phyloP scores from a whole-genome alignment of 2,329 filamentous ascomycete genomes.

The Colletotrichum sp. region DNA sequence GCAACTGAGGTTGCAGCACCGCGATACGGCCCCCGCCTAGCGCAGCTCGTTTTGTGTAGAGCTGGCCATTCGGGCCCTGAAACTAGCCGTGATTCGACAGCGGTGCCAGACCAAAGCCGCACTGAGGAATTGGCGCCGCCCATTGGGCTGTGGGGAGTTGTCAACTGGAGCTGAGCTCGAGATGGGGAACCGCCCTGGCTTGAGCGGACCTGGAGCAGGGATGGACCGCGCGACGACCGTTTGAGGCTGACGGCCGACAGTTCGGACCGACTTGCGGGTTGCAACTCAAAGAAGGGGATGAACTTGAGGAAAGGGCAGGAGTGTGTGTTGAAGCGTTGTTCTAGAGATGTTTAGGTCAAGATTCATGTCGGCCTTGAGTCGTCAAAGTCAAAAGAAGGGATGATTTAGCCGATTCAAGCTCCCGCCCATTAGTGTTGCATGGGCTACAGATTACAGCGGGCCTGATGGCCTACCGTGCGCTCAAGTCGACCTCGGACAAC shows the following conservation, averaged over 20 bases:
- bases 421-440: not conserved
- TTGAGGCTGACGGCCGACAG: not conserved
- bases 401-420: not conserved
- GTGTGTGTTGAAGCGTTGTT: not conserved
- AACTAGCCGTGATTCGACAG: constrained; percentile 10
- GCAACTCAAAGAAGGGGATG: not conserved
- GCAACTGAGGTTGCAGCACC: not conserved
- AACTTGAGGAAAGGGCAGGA: not conserved
- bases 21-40: not conserved
- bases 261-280: not conserved
- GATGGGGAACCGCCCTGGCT: not conserved
- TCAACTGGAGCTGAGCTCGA: not conserved
- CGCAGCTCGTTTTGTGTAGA: not conserved
- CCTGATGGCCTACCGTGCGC: not conserved
- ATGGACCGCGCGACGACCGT: not conserved
- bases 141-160: constrained; percentile 3
- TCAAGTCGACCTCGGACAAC: not conserved
- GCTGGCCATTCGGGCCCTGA: constrained; percentile 9
- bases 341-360: not conserved
- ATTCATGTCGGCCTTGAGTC: not conserved
- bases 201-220: not conserved
- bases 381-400: not conserved
- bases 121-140: constrained; percentile 5
- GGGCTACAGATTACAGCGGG: not conserved
- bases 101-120: not conserved